These are phyloP conservation scores for Zygotorulaspora sp. DNA, from an alignment of 805 yeast species.

Conservation along the genomic window DNA sequence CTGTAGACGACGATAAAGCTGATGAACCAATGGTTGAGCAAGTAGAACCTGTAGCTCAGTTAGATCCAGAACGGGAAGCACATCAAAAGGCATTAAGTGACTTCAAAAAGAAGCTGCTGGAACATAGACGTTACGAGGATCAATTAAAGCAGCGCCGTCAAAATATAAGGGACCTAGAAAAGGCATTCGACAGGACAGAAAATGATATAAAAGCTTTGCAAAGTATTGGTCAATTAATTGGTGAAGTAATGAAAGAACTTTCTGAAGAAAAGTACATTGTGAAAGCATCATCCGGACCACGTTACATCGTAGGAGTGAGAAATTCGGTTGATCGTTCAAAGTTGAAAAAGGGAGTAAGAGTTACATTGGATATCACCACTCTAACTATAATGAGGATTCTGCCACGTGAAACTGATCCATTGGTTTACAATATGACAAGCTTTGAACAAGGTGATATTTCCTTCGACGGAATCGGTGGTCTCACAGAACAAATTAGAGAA, in stretches of 20 bases:
- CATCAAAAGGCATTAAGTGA: conserved; percentile 72
- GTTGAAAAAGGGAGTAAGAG: conserved; percentile 90
- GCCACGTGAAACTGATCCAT: conserved; percentile 97
- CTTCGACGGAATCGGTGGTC: conserved; percentile 93
- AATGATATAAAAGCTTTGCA: conserved; percentile 95
- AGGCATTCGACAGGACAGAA: conserved; percentile 86
- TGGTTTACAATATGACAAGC: conserved; percentile 96
- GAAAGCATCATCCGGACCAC: conserved; percentile 94
- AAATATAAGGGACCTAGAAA: conserved; percentile 77
- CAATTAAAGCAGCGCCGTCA: conserved; percentile 78
- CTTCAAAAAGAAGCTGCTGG: conserved; percentile 80
- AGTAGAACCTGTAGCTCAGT: conserved; percentile 35
- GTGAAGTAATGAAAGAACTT: conserved; percentile 92
- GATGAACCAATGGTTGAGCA: conserved; percentile 27
- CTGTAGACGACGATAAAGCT: conserved; percentile 13
- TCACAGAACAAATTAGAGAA: conserved; percentile 92
- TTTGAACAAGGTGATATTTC: conserved; percentile 97
- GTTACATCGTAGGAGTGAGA: conserved; percentile 96
- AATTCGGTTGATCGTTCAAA: conserved; percentile 81
- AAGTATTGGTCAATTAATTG: conserved; percentile 94
- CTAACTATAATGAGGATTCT: conserved; percentile 94
- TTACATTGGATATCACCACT: conserved; percentile 95
- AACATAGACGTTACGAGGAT: conserved; percentile 93
- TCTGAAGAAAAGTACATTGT: conserved; percentile 94
- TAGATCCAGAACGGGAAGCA: conserved; percentile 51